Percentiles rank a stretch among this genome's conserved stretches.
Evolutionary conservation across 257 asterid species (phyloP).

Genomic region (Handroanthus guayacan): DNA sequence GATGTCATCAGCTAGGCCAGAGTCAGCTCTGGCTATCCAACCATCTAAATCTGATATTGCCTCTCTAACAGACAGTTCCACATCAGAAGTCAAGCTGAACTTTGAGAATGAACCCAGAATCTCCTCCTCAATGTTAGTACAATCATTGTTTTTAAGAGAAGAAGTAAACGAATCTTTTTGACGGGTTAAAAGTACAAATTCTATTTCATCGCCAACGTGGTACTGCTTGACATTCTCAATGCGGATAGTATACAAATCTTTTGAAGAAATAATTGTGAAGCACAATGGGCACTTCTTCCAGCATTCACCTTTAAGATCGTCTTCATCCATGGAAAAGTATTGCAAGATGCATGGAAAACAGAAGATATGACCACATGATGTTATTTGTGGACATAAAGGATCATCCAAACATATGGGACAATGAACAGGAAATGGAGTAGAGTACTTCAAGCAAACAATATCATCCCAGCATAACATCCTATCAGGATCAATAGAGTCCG

Average conservation of each 20-base stretch:
- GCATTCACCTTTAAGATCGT: constrained; percentile 62
- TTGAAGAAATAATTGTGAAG: constrained; percentile 82
- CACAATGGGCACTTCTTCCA: constrained; percentile 93
- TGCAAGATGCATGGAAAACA: constrained; percentile 94
- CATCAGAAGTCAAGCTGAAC: constrained; percentile 89
- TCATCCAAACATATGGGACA: constrained; percentile 95
- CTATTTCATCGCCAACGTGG: constrained; percentile 63
- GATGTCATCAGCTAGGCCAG: constrained; percentile 93
- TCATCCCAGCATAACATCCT: constrained; percentile 91
- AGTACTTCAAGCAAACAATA: constrained; percentile 83
- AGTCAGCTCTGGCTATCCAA: constrained; percentile 94
- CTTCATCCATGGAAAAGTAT: constrained; percentile 64
- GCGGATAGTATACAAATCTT: constrained; percentile 75
- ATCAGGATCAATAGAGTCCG: constrained; percentile 81
- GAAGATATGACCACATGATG: constrained; percentile 96
- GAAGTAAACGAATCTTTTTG: constrained; percentile 68
- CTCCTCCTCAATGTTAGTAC: constrained; percentile 46
- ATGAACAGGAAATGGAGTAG: constrained; percentile 70
- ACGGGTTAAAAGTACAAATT: constrained; percentile 79
- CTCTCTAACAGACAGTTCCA: constrained; percentile 79
- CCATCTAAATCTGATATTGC: constrained; percentile 86
- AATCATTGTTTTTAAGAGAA: constrained; percentile 60
- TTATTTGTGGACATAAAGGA: constrained; percentile 94
- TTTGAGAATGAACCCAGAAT: constrained; percentile 72
- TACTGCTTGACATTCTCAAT: constrained; percentile 75